Conservation (phyloP, 176 grass and related monocot species). For the Alopecurus myosuroides region DNA sequence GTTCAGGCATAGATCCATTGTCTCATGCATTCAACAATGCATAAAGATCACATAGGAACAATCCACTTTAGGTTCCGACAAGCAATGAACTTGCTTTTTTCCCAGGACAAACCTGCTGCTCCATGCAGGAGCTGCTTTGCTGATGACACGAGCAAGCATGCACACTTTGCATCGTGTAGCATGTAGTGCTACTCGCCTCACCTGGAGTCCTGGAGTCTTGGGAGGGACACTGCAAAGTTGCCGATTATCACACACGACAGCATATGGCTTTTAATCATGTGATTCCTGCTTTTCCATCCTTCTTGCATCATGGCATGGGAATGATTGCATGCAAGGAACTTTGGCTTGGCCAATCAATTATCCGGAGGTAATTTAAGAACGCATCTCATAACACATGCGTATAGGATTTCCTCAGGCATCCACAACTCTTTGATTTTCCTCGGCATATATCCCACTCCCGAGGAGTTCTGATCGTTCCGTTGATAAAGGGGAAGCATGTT, state of each 20-base stretch:
- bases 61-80: constrained; percentile 38
- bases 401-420: too few species aligned
- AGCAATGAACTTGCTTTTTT: constrained; percentile 31
- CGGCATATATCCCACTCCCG: too few species aligned
- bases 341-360: constrained; percentile 19
- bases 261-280: constrained; percentile 47
- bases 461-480: too few species aligned
- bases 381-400: too few species aligned
- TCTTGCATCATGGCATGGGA: constrained; percentile 14
- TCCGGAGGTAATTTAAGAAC: not conserved
- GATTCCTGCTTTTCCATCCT: constrained; percentile 29
- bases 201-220: not conserved
- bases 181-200: not conserved
- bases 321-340: constrained; percentile 15
- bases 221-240: constrained; percentile 32
- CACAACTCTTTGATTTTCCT: too few species aligned
- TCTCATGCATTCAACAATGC: not conserved
- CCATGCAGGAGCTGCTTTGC: constrained; percentile 18
- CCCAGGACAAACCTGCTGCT: constrained; percentile 19
- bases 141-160: constrained; percentile 6
- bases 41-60: constrained; percentile 27
- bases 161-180: constrained; percentile 5
- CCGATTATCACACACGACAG: constrained; percentile 15
- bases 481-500: too few species aligned
- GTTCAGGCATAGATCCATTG: not conserved